A percentile compares a stretch with the other conserved stretches of the same genome.
These are phyloP conservation scores for Penicillium coprophilum DNA, from an alignment of 495 filamentous ascomycete genomes.

Conservation along the genomic window DNA sequence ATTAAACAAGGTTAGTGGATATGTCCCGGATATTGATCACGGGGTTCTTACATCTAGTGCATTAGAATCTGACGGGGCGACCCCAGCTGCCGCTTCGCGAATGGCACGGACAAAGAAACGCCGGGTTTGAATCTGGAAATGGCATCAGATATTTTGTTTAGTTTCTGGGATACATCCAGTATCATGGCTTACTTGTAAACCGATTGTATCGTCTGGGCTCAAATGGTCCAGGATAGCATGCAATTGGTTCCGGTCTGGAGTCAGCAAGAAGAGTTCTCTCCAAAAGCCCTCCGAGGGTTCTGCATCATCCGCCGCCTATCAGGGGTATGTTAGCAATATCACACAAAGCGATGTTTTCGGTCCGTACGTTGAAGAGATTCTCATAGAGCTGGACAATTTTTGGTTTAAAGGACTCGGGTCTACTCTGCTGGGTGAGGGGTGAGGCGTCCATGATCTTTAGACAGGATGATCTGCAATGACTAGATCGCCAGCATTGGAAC, in stretches of 20 bases:
- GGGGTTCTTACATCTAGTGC: slow-evolving; percentile 77
- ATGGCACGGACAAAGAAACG: slow-evolving; percentile 76
- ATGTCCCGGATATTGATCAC: slow-evolving; percentile 3
- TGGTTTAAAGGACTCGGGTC: slow-evolving; percentile 87
- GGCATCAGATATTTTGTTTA: slow-evolving; percentile 15
- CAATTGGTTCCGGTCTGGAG: slow-evolving; percentile 68
- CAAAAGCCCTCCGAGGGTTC: slow-evolving; percentile 88
- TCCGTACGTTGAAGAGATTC: slow-evolving; percentile 74
- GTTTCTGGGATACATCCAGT: not conserved
- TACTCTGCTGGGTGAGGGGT: slow-evolving; percentile 87
- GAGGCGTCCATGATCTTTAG: slow-evolving; percentile 74
- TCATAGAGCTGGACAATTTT: slow-evolving; percentile 92
- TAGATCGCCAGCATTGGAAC: slow-evolving; percentile 14
- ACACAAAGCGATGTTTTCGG: not conserved
- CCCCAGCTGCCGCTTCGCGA: slow-evolving; percentile 61
- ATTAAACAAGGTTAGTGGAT: slow-evolving; percentile 40
- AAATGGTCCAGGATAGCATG: slow-evolving; percentile 64
- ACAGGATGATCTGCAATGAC: slow-evolving; percentile 18
- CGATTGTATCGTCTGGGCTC: slow-evolving; percentile 70
- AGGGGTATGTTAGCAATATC: slow-evolving; percentile 10
- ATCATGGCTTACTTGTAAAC: slow-evolving; percentile 57
- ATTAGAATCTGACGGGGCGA: slow-evolving; percentile 65
- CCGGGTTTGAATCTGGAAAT: slow-evolving; percentile 62
- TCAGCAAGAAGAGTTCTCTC: slow-evolving; percentile 90
- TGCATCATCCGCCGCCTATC: slow-evolving; percentile 50